phyloP scores from a whole-genome alignment of 805 yeast species.

The Lipomyces chichibuensis region DNA sequence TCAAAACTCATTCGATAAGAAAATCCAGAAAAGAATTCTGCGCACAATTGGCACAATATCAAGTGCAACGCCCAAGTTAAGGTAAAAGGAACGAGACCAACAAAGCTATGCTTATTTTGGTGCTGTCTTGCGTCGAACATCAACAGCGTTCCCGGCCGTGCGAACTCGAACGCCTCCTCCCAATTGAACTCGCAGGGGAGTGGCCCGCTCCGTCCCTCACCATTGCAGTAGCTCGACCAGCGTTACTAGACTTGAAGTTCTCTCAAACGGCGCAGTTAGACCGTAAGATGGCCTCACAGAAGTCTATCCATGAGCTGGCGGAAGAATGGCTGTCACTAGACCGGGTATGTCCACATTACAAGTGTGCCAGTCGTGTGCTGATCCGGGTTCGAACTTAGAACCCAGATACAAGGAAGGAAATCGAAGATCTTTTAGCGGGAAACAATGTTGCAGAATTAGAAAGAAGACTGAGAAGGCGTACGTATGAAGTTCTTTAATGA shows the following conservation, averaged over 20 bases:
- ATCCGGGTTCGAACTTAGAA: slow-evolving; percentile 35
- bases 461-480: slow-evolving; percentile 51
- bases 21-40: too few species aligned
- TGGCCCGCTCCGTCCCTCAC: not conserved
- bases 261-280: not conserved
- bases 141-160: too few species aligned
- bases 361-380: not conserved
- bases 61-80: too few species aligned
- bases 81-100: too few species aligned
- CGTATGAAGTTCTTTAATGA: slow-evolving; percentile 12
- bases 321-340: slow-evolving; percentile 49
- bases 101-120: too few species aligned
- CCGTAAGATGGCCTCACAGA: slow-evolving; percentile 9
- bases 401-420: slow-evolving; percentile 59
- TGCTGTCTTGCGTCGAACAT: too few species aligned
- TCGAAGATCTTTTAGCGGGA: slow-evolving; percentile 49
- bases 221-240: not conserved
- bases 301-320: slow-evolving; percentile 40
- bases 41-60: too few species aligned
- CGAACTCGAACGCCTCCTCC: too few species aligned
- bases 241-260: not conserved
- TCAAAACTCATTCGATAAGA: too few species aligned
- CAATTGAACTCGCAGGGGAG: too few species aligned
- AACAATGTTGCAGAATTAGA: slow-evolving; percentile 53
- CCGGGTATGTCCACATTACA: slow-evolving; percentile 38